These are phyloP conservation scores for Eutrema heterophyllum DNA, from an alignment of 345 rosid species.

Conservation along the genomic window DNA sequence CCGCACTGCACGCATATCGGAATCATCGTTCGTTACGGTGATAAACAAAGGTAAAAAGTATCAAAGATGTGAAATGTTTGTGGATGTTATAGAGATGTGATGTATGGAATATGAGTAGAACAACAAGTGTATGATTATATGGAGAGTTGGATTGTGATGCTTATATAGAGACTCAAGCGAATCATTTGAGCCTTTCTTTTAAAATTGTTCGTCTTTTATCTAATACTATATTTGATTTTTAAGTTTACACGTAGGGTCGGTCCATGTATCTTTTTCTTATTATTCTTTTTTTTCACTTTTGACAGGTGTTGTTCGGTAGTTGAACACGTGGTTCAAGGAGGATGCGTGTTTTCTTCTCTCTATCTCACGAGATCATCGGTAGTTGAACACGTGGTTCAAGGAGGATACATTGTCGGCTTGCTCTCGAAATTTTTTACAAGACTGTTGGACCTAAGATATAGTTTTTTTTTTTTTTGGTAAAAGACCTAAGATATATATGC, in stretches of 20 bases:
- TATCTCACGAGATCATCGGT: background rate
- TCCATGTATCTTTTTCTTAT: background rate
- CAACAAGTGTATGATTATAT: background rate
- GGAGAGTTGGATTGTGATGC: conserved; percentile 17
- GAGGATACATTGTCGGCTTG: background rate
- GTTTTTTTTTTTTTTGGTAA: too few relatives aligned
- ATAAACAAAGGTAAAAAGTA: background rate
- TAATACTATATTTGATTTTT: background rate
- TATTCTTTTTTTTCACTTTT: background rate
- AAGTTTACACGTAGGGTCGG: conserved; percentile 8
- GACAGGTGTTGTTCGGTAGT: conserved; percentile 8
- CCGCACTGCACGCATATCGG: conserved; percentile 81
- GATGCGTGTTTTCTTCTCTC: conserved; percentile 15
- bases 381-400: background rate
- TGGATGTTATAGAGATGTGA: conserved; percentile 19
- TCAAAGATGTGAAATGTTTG: conserved; percentile 4
- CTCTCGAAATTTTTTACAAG: background rate
- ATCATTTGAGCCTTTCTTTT: conserved; percentile 4
- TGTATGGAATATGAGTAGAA: conserved; percentile 20
- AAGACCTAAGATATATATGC: too few relatives aligned
- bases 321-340: background rate
- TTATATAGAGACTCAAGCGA: conserved; percentile 24
- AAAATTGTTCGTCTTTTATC: background rate
- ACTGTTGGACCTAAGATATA: background rate
- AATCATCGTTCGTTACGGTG: conserved; percentile 25